A percentile compares a stretch with the other conserved stretches of the same genome.
Conservation (phyloP, 129 eudicot genomes). For the Helianthus annuus region HanXRQr2.0-SUNRISE NC_035447.2:36097273-36097772, state of each 20-base stretch:
- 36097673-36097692: too few relatives aligned
- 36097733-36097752: too few relatives aligned
- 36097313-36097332: background rate
- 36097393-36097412: background rate
- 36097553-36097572: too few relatives aligned
- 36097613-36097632: too few relatives aligned
- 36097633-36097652: too few relatives aligned
- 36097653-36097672: too few relatives aligned
- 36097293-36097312: slow-evolving; percentile 19
- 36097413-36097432: slow-evolving; percentile 3
- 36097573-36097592: too few relatives aligned
- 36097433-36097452: slow-evolving; percentile 10
- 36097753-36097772: too few relatives aligned
- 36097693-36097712: too few relatives aligned
- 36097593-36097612: too few relatives aligned
- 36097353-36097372: background rate
- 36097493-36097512: background rate
- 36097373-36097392: background rate
- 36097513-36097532: background rate
- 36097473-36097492: too few relatives aligned
- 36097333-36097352: background rate
- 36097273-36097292: slow-evolving; percentile 33
- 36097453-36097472: background rate
- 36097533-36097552: background rate
- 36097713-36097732: too few relatives aligned